Evolutionary conservation across 495 filamentous ascomycete genomes (phyloP), one percentile per base, ranked within the genome.

Genomic region (Aspergillus sclerotioniger): DNA sequence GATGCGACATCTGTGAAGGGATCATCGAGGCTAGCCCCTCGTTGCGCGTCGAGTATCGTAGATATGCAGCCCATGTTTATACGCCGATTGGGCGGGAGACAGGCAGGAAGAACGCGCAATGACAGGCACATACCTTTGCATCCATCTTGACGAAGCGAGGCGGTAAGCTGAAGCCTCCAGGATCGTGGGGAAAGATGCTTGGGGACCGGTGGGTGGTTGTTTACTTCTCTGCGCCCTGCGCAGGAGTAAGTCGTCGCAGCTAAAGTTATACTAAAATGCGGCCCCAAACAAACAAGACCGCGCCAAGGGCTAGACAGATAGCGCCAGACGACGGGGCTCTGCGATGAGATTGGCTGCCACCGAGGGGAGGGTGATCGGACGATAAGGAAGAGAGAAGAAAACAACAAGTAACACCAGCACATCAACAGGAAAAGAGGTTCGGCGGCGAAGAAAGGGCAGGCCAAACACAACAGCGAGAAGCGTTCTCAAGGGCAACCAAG

Each of bases 111-210:
- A 32, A 19, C 51, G 53, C 19, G 45, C 53, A 39, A 37, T 52
- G 10, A 47, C 10, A 32, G 17, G 20, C 56, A 69, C 72, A 52
- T 71, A 77, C 75, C 69, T 78, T 76, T 41, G 75, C 75, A 66
- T 78, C 75, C 75, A 78, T 78, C 54, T 70, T 52, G 28, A 47
- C 13, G 33, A 20, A 20, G 29, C 28, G 28, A 39, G 15, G 16
- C 8, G 10, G 15, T 49, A 33, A 19, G 49, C 49, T 43, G 47
- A 50, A 16, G 46, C 39, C 59, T 61, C 53, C 51, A 62, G 58
- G 58, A 56, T 31, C 35, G 56, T 39, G 54, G 31, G 29, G 21
- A 51, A 50, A 54, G 53, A 39, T 47, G 47, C 25, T 56, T 52
- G 50, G 35, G 41, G 25, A 49, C 44, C 3, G 49, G 32, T 29